phyloP scores from a whole-genome alignment of 768 basidiomycete genomes.

The Panus rudis region DNA sequence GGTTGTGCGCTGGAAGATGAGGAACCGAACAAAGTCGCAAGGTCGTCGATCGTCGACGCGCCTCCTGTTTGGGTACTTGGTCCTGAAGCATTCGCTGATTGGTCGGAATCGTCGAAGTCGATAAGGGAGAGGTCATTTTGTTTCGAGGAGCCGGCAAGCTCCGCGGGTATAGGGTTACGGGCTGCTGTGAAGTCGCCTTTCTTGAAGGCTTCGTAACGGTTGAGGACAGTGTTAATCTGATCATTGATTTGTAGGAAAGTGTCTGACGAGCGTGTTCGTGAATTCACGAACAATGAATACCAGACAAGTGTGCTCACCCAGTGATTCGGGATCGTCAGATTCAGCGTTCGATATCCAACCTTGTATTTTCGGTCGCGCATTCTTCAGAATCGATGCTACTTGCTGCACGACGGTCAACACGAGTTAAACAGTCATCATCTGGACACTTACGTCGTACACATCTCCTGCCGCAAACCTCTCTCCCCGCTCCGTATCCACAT shows the following conservation, averaged over 20 bases:
- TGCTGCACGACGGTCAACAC: slow-evolving; percentile 45
- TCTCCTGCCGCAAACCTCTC: slow-evolving; percentile 86
- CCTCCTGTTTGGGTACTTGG: slow-evolving; percentile 16
- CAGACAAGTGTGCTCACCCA: slow-evolving; percentile 57
- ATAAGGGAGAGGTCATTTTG: slow-evolving; percentile 50
- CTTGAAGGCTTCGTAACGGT: slow-evolving; percentile 90
- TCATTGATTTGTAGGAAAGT: slow-evolving; percentile 96
- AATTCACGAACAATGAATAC: neutral
- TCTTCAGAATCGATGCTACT: slow-evolving; percentile 75
- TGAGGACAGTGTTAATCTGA: slow-evolving; percentile 89
- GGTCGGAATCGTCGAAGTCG: slow-evolving; percentile 61
- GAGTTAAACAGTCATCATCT: neutral
- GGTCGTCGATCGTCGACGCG: slow-evolving; percentile 40
- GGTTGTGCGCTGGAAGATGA: slow-evolving; percentile 7
- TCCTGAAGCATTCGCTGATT: slow-evolving; percentile 14
- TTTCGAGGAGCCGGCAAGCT: slow-evolving; percentile 35
- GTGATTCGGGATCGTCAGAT: slow-evolving; percentile 80
- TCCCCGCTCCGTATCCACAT: slow-evolving; percentile 62
- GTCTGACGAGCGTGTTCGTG: slow-evolving; percentile 37
- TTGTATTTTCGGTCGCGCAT: slow-evolving; percentile 89
- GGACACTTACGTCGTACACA: slow-evolving; percentile 72
- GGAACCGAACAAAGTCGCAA: slow-evolving; percentile 54
- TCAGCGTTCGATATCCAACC: slow-evolving; percentile 97
- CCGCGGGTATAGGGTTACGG: slow-evolving; percentile 60
- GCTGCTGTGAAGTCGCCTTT: slow-evolving; percentile 77